Conservation (phyloP, 1,284 basidiomycete genomes). For the Rhizopogon parksii region DNA sequence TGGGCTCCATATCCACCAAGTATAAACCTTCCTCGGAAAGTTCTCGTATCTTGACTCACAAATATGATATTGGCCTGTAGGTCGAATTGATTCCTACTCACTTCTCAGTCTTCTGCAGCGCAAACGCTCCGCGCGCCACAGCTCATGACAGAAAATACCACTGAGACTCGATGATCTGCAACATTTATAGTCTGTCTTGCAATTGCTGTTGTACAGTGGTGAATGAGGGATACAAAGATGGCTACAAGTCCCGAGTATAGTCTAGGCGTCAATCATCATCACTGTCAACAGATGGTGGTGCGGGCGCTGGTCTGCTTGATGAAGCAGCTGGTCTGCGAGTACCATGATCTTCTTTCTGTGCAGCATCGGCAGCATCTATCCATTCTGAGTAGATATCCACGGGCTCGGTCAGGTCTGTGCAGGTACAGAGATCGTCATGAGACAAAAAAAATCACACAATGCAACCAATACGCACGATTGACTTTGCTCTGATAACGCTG, state of each 20-base stretch:
- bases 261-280: constrained; percentile 32
- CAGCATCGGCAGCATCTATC: constrained; percentile 87
- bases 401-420: constrained; percentile 70
- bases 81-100: no score
- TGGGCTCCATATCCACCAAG: no score
- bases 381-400: constrained; percentile 90
- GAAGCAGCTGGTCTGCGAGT: constrained; percentile 51
- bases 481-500: constrained; percentile 80
- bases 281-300: constrained; percentile 33
- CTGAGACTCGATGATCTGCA: neutral
- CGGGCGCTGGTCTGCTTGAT: constrained; percentile 43
- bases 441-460: constrained; percentile 11
- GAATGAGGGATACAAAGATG: constrained; percentile 6
- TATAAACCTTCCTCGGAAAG: no score
- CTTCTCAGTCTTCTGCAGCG: no score
- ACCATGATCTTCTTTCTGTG: constrained; percentile 52
- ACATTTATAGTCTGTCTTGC: constrained; percentile 8
- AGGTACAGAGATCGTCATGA: constrained; percentile 13
- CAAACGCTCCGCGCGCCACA: neutral
- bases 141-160: neutral
- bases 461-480: constrained; percentile 54
- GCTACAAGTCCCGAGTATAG: constrained; percentile 4
- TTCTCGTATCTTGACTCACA: no score
- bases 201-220: constrained; percentile 21
- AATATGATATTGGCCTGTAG: no score